Conservation (phyloP, 2,329 filamentous ascomycete genomes). For the Penicillium sp. region DNA sequence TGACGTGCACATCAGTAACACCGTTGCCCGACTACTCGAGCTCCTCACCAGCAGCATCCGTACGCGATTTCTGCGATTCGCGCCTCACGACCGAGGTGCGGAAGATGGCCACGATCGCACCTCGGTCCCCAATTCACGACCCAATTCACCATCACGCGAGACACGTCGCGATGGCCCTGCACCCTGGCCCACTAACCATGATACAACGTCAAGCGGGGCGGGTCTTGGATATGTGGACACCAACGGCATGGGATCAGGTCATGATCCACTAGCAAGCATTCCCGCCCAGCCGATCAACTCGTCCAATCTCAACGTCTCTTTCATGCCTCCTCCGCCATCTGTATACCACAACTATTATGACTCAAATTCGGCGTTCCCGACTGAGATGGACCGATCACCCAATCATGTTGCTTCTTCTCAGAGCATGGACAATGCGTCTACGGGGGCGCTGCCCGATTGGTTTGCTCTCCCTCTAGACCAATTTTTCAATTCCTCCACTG, state of each 20-base stretch:
- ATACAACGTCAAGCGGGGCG: slow-evolving; percentile 17
- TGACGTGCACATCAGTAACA: slow-evolving; percentile 64
- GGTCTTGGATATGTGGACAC: slow-evolving; percentile 31
- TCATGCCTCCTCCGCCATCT: slow-evolving; percentile 50
- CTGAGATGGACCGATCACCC: slow-evolving; percentile 31
- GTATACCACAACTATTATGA: slow-evolving; percentile 50
- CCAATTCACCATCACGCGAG: slow-evolving; percentile 42
- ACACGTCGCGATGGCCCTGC: slow-evolving; percentile 29
- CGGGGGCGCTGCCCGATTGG: slow-evolving; percentile 54
- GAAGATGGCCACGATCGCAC: slow-evolving; percentile 41
- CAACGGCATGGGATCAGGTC: slow-evolving; percentile 29
- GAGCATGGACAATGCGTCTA: slow-evolving; percentile 25
- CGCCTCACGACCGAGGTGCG: slow-evolving; percentile 51
- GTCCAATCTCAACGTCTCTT: slow-evolving; percentile 47
- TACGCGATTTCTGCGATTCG: slow-evolving; percentile 59
- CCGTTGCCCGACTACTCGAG: slow-evolving; percentile 62
- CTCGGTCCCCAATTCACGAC: slow-evolving; percentile 35
- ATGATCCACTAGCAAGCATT: slow-evolving; percentile 47
- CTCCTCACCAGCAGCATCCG: slow-evolving; percentile 61
- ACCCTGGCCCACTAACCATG: slow-evolving; percentile 30
- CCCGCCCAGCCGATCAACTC: slow-evolving; percentile 48
- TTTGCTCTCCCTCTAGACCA: slow-evolving; percentile 63
- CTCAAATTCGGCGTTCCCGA: slow-evolving; percentile 34
- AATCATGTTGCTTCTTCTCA: slow-evolving; percentile 33
- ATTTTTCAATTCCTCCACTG: slow-evolving; percentile 53